Conservation (phyloP, 176 grass and related monocot species). For the Chrysopogon serrulatus region DNA sequence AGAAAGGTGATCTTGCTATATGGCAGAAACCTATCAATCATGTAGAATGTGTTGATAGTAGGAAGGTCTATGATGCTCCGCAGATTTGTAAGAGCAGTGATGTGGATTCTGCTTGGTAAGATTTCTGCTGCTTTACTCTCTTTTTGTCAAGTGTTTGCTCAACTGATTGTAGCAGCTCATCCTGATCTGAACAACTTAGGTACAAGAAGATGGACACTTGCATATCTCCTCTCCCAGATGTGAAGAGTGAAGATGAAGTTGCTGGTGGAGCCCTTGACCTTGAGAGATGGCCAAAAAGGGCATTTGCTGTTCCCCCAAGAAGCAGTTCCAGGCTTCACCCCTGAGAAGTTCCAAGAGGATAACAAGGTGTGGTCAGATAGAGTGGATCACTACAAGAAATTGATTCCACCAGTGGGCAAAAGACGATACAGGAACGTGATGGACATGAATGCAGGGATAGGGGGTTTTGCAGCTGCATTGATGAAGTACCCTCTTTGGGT, state of each 20-base stretch:
- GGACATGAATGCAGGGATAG: conserved; percentile 71
- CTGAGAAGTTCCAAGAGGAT: conserved; percentile 57
- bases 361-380: conserved; percentile 65
- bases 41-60: conserved; percentile 50
- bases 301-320: conserved; percentile 56
- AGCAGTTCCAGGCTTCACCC: conserved; percentile 49
- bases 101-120: conserved; percentile 75
- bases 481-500: conserved; percentile 72
- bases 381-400: conserved; percentile 58
- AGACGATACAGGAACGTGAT: conserved; percentile 76
- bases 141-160: not conserved
- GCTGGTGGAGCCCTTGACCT: conserved; percentile 71
- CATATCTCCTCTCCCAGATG: conserved; percentile 70
- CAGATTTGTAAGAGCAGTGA: conserved; percentile 54
- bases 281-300: conserved; percentile 70
- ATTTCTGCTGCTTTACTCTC: not conserved
- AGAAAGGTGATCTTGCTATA: conserved; percentile 84
- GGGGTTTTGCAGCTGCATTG: conserved; percentile 54
- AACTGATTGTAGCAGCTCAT: not conserved
- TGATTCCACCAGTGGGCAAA: conserved; percentile 60
- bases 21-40: conserved; percentile 92
- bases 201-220: conserved; percentile 79
- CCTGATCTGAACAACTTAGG: conserved; percentile 19
- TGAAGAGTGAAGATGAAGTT: conserved; percentile 39
- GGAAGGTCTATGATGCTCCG: conserved; percentile 32